A percentile compares a stretch with the other conserved stretches of the same genome.
Evolutionary conservation across 2,329 filamentous ascomycete species (phyloP).

Genomic region (Fusarium subtropicale): DNA sequence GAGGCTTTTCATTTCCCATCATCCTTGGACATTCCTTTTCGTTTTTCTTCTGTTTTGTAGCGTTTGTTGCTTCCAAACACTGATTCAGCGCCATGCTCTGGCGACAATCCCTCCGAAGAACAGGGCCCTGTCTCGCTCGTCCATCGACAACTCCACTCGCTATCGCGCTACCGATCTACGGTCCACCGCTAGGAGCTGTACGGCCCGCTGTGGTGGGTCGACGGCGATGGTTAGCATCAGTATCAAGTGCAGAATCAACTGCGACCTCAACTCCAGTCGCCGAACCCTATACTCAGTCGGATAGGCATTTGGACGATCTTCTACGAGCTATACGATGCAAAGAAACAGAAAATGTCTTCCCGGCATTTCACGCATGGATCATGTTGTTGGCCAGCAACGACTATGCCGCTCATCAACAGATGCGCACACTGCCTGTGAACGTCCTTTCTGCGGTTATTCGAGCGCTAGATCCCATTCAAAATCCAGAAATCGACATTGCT

Average conservation of each 20-base stretch:
- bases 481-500: slow-evolving; percentile 62
- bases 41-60: not conserved
- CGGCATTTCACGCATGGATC: slow-evolving; percentile 48
- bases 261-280: slow-evolving; percentile 9
- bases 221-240: slow-evolving; percentile 44
- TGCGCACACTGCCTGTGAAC: slow-evolving; percentile 60
- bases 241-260: slow-evolving; percentile 29
- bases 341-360: slow-evolving; percentile 40
- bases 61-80: slow-evolving; percentile 9
- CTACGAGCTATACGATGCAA: slow-evolving; percentile 51
- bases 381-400: slow-evolving; percentile 35
- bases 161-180: slow-evolving; percentile 38
- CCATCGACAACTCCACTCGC: slow-evolving; percentile 38
- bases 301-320: slow-evolving; percentile 42
- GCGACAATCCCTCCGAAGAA: slow-evolving; percentile 44
- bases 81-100: slow-evolving; percentile 46
- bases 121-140: slow-evolving; percentile 42
- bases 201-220: slow-evolving; percentile 43
- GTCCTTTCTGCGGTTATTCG: slow-evolving; percentile 73
- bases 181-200: slow-evolving; percentile 39
- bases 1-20: slow-evolving; percentile 19
- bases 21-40: slow-evolving; percentile 5
- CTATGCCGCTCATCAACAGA: slow-evolving; percentile 46
- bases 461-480: slow-evolving; percentile 67
- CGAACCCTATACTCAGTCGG: not conserved